Base-by-base conservation (phyloP, 352 stramenopile genomes). In the Blastocystis sp. region DNA sequence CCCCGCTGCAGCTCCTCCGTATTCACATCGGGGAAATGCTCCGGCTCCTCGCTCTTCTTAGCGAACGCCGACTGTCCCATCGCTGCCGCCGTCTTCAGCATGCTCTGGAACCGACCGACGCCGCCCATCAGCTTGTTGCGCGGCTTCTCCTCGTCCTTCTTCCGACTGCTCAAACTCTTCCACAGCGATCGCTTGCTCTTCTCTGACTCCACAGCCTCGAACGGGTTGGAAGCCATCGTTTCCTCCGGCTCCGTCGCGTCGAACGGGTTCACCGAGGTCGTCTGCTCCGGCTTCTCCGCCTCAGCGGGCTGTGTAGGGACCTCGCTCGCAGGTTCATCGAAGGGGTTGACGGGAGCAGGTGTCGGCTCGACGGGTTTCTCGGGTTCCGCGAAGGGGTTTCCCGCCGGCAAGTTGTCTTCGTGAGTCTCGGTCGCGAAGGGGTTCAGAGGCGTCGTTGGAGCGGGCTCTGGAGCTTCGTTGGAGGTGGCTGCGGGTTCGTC, bases 51-150 rank as follows among this genome's bases (percentile, higher is more conserved):
- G 24, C 32, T 61, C 24, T 64, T 24, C 32, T 29, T 27, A 16
- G n/a, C 40, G 6, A 81, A 49, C 4, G 49, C 69, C 4, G 24
- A 38, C 46, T 81, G 69, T 7, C 69, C 51, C 53, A 63, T 81
- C 32, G 48, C 48, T 24, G 69, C 69, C 29, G 69, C 69, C 18
- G 69, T 49, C 48, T 81, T 81, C 27, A 81, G 14, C 44, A 81
- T 36, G 27, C 56, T 59, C 14, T 29, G 29, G 69, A 81, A 81
- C n/a, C 48, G 44, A 16, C 69, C 69, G 44, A 81, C 44, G 11
- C 69, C 69, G 24, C 69, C 48, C 27, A 63, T 81, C 27, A 81
- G 32, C 16, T 48, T 61, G 9, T 57, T 44, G n/a, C 27, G 16
- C 48, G n/a, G 3, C 32, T 81, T 51, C 8, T 78, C 46, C 7